Evolutionary conservation across 1,284 basidiomycete species (phyloP), one percentile per base, ranked within the genome.

Genomic region (Cryptococcus maquisensis): DNA sequence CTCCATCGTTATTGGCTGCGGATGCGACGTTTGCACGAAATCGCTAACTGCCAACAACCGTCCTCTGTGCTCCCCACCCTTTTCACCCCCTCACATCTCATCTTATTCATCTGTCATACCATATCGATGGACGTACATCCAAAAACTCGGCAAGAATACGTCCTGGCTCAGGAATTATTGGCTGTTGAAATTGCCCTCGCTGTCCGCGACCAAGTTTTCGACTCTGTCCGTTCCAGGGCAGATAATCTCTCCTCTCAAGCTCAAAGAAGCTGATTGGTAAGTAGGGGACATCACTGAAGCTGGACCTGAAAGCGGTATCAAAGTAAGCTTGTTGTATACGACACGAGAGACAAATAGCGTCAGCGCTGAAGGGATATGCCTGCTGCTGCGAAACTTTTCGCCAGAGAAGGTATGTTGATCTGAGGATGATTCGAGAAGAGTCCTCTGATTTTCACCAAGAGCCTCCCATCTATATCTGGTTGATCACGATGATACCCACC

Each of bases 401-500:
- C 90, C 13, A 86, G 89, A 68, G 86, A 91, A 83, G 87, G 89
- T 85, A 2, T 4, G 52, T 54, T 20, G 36, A 46, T 32, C 7
- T 16, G 23, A 9, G 45, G 9, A 21, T 21, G n/a, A 39, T 42
- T 36, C n/a, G n/a, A n/a, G n/a, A 28, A 28, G 46, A 56, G 40
- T 18, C n/a, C n/a, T n/a, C n/a, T 39, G 16, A 3, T 18, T 38
- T 37, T 39, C 52, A 26, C 26, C 42, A 91, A 90, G 90, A 51
- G 90, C 88, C 49, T 81, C 80, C 53, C 88, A 88, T 68, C 80
- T 97, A 18, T 97, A 94, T 73, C 78, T 94, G 21, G 75, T 93
- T 35, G 93, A 97, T 72, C 88, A 83, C 66, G 82, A 84, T 57
- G 75, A 80, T 24, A 9, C 82, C 81, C 20, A 87, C 90, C 61